phyloP scores from a whole-genome alignment of 2,329 filamentous ascomycete genomes.

The Epichloe bromicola region DNA sequence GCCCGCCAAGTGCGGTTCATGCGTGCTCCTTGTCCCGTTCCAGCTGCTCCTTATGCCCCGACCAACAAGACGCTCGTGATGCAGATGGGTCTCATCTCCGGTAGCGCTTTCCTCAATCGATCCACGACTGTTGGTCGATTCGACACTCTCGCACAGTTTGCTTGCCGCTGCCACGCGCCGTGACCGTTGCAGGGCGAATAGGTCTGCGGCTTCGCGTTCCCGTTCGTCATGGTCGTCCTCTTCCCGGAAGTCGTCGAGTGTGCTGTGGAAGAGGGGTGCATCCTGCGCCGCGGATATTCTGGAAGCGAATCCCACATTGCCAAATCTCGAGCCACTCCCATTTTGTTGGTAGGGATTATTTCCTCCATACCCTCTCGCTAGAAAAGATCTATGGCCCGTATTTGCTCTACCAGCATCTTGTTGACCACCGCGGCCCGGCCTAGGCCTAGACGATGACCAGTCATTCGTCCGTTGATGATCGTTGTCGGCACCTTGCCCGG shows the following conservation, averaged over 20 bases:
- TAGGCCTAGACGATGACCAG: slow-evolving; percentile 22
- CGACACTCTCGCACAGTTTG: slow-evolving; percentile 72
- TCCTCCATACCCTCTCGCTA: slow-evolving; percentile 36
- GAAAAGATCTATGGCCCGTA: slow-evolving; percentile 27
- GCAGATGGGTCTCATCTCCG: slow-evolving; percentile 18
- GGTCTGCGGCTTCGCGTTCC: slow-evolving; percentile 83
- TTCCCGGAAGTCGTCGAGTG: slow-evolving; percentile 79
- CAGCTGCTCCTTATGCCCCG: slow-evolving; percentile 52
- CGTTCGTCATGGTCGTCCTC: slow-evolving; percentile 88
- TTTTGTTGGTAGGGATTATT: slow-evolving; percentile 85
- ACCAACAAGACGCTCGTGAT: slow-evolving; percentile 33
- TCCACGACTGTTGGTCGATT: slow-evolving; percentile 37
- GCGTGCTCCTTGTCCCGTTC: slow-evolving; percentile 39
- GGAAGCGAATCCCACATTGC: slow-evolving; percentile 60
- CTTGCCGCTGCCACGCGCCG: slow-evolving; percentile 77
- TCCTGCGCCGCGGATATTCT: slow-evolving; percentile 59
- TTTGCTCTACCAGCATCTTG: slow-evolving; percentile 18
- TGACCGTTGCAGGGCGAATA: slow-evolving; percentile 82
- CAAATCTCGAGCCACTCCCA: slow-evolving; percentile 56
- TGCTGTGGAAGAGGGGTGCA: slow-evolving; percentile 90
- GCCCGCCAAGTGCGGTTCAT: slow-evolving; percentile 14
- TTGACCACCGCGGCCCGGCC: slow-evolving; percentile 19
- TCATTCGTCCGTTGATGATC: slow-evolving; percentile 17
- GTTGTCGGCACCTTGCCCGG: slow-evolving; percentile 40
- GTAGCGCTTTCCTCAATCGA: slow-evolving; percentile 21